Evolutionary conservation across 306 rosid genomes (phyloP).

Genomic region (Parietaria judaica): DNA sequence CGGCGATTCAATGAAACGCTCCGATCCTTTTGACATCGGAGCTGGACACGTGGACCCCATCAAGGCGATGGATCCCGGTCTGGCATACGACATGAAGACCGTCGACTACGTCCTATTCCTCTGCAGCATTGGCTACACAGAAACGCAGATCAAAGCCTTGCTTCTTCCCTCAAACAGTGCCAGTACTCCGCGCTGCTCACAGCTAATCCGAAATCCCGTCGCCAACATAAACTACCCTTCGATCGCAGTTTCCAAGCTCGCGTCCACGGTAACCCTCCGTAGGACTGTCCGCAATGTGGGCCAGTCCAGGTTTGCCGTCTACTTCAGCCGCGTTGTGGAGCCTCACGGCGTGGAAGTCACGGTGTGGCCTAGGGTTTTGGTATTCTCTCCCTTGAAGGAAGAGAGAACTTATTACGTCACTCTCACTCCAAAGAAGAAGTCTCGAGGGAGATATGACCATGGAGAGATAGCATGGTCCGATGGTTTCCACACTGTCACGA

Average conservation of each 20-base stretch:
- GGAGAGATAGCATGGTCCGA: constrained; percentile 48
- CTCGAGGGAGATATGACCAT: constrained; percentile 34
- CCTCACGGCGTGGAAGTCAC: constrained; percentile 34
- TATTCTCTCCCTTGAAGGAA: constrained; percentile 32
- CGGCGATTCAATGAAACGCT: constrained; percentile 39
- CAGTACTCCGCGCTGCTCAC: neutral
- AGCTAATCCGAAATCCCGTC: neutral
- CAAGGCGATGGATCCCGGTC: constrained; percentile 41
- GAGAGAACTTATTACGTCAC: constrained; percentile 28
- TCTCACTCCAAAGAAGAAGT: constrained; percentile 23
- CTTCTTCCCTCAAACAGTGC: constrained; percentile 4
- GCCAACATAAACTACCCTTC: constrained; percentile 39
- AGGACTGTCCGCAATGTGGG: constrained; percentile 38
- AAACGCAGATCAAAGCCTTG: constrained; percentile 22
- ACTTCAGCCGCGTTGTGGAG: constrained; percentile 25
- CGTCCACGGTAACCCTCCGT: constrained; percentile 26
- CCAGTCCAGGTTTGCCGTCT: constrained; percentile 22
- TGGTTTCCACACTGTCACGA: constrained; percentile 35
- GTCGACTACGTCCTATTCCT: constrained; percentile 35
- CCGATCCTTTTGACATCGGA: constrained; percentile 47
- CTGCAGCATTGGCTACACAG: constrained; percentile 40
- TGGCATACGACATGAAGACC: constrained; percentile 38
- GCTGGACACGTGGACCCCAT: constrained; percentile 42
- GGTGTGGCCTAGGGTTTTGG: constrained; percentile 39
- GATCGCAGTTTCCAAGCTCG: constrained; percentile 34